Evolutionary conservation across 768 basidiomycete genomes (phyloP).

Genomic region (Hericium rajendrae): DNA sequence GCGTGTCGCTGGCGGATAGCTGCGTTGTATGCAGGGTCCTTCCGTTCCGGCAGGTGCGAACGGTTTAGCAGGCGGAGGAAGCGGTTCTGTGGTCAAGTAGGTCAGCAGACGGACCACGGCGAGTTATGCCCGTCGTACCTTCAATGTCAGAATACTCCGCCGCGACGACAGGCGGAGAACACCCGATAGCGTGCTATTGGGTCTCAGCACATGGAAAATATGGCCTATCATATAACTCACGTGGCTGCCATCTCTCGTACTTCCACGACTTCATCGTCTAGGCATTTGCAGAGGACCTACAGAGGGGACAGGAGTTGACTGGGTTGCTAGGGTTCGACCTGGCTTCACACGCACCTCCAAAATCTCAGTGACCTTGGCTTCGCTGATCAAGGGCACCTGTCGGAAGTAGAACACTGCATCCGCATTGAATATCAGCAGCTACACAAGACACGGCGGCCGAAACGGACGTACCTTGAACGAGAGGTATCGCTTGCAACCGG

Average conservation of each 20-base stretch:
- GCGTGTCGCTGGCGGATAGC: constrained; percentile 77
- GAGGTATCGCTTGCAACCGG: constrained; percentile 74
- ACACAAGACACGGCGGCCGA: not conserved
- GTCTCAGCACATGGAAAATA: not conserved
- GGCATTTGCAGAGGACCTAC: constrained; percentile 68
- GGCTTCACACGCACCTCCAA: constrained; percentile 46
- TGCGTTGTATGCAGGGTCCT: constrained; percentile 55
- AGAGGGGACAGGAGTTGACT: not conserved
- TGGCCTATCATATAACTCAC: constrained; percentile 30
- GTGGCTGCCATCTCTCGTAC: constrained; percentile 85
- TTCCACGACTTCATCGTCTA: constrained; percentile 83
- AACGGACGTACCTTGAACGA: constrained; percentile 54
- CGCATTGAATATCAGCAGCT: not conserved
- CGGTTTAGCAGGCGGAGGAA: constrained; percentile 68
- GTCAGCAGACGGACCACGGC: constrained; percentile 27
- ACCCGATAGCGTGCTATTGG: constrained; percentile 60
- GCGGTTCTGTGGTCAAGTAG: constrained; percentile 42
- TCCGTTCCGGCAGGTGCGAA: constrained; percentile 54
- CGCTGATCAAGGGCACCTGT: constrained; percentile 71
- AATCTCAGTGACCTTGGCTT: constrained; percentile 67
- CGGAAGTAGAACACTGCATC: constrained; percentile 76
- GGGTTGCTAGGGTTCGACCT: not conserved
- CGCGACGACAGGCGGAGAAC: constrained; percentile 76
- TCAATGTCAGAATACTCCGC: constrained; percentile 63
- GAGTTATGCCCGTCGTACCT: constrained; percentile 31